A percentile compares a stretch with the other conserved stretches of the same genome.
Evolutionary conservation across 345 rosid genomes (phyloP).

Genomic region (Kandelia obovata): DNA sequence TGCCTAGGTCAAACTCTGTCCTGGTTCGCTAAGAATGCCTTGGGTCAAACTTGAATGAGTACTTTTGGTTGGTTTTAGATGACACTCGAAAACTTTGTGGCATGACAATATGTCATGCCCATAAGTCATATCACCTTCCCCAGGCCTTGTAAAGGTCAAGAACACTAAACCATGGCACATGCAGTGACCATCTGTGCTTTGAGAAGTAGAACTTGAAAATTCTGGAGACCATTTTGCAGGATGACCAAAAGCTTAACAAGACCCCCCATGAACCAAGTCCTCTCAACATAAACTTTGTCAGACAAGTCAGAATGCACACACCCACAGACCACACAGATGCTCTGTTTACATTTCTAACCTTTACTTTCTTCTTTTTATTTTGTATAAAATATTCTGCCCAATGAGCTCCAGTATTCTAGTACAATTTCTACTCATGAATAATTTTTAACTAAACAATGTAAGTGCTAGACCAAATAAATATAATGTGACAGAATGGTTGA

Average conservation of each 20-base stretch:
- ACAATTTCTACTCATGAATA: not conserved
- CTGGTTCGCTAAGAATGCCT: not conserved
- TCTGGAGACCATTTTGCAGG: not conserved
- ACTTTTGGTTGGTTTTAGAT: not conserved
- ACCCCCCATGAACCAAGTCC: not conserved
- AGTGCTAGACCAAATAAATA: not conserved
- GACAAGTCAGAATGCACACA: too few relatives aligned
- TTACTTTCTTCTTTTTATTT: not conserved
- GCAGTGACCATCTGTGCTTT: not conserved
- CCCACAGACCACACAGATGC: too few relatives aligned
- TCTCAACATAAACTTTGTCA: not conserved
- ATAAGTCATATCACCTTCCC: not conserved
- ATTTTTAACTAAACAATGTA: not conserved
- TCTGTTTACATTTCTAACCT: too few relatives aligned
- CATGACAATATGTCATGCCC: not conserved
- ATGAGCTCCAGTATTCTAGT: not conserved
- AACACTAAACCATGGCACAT: not conserved
- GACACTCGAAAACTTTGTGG: not conserved
- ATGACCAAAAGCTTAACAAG: not conserved
- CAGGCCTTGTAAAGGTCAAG: not conserved
- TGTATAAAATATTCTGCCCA: not conserved
- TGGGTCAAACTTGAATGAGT: not conserved
- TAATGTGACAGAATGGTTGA: constrained; percentile 12
- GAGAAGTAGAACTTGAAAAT: not conserved
- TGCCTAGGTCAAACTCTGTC: not conserved